Conservation (phyloP, 768 basidiomycete species). For the Auricularia cornea region DNA sequence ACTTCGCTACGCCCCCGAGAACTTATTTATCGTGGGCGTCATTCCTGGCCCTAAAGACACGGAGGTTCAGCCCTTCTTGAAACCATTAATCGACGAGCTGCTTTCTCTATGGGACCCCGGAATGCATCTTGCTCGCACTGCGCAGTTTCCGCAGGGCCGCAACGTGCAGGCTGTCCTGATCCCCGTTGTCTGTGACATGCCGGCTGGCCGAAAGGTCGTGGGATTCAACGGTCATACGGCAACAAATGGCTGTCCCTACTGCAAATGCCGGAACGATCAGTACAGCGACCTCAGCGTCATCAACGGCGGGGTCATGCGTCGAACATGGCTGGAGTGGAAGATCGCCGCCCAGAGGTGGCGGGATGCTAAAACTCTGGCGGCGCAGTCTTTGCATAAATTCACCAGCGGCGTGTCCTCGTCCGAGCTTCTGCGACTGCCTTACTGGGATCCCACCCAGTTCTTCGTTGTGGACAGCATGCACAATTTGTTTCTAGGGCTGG, state of each 20-base stretch:
- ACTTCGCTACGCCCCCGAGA: too few species aligned
- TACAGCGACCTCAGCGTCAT: too few species aligned
- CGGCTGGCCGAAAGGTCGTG: constrained; percentile 16
- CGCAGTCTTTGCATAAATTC: constrained; percentile 12
- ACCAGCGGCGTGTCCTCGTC: constrained; percentile 22
- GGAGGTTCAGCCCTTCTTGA: too few species aligned
- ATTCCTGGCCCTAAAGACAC: too few species aligned
- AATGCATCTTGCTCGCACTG: constrained; percentile 18
- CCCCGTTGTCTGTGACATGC: constrained; percentile 28
- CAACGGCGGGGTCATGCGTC: not conserved
- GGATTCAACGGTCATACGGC: constrained; percentile 13
- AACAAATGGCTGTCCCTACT: constrained; percentile 11
- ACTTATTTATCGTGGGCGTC: too few species aligned
- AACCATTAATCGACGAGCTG: too few species aligned
- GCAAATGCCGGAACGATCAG: not conserved
- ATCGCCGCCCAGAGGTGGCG: constrained; percentile 12
- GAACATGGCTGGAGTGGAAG: constrained; percentile 7
- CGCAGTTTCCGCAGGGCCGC: constrained; percentile 12
- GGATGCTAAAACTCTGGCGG: constrained; percentile 10
- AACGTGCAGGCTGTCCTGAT: constrained; percentile 19
- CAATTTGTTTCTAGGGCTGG: constrained; percentile 21
- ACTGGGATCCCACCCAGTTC: constrained; percentile 24
- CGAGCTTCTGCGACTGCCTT: constrained; percentile 23
- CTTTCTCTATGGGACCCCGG: constrained; percentile 11
- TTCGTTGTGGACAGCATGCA: constrained; percentile 31